Evolutionary conservation across 176 grass and related monocot genomes (phyloP), one percentile per base, ranked within the genome.

Genomic region (Oryza longistaminata): DNA sequence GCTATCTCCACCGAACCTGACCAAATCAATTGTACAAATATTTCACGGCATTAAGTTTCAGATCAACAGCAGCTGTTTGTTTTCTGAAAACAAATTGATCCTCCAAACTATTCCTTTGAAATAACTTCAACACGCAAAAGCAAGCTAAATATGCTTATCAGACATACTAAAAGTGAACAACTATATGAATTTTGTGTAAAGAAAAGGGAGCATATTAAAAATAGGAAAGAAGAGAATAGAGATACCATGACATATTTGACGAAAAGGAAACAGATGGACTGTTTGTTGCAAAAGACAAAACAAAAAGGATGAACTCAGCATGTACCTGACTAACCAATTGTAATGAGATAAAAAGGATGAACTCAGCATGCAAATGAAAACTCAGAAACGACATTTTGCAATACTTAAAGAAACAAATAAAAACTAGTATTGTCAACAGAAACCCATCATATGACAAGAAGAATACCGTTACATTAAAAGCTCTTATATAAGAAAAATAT

Each of bases 1-100:
- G 91, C 93, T 60, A 95, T 92, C 70, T 99, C 93, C 74, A 93
- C 82, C 6, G 89, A 93, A 44, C 96, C 96, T 99, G 86, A 65
- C 31, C 39, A 76, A 6, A 52, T 61, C 22, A 14, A 64, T 50
- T 58, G 58, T 5, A 33, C 7, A 79, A 34, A 86, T 8, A 50
- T 39, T 61, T 79, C 8, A 2, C 17, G 21, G 31, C 46, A 53
- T 43, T 70, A 89, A 75, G 71, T 61, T 33, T 53, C 34, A 81
- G 52, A 71, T 58, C 24, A 55, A 55, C 24, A 75, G 16, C 29
- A 64, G 10, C 24, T 6, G 12, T 15, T 26, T 16, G 21, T 39
- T 73, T 80, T 76, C 68, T 66, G 34, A 78, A 66, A 78, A n/a
- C 46, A 44, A 11, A 16, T 44, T 4, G 14, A 29, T 26, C 31